Evolutionary conservation across 345 rosid genomes (phyloP), one percentile per base, ranked within the genome.

Genomic region (Lepidium aucheri): DNA sequence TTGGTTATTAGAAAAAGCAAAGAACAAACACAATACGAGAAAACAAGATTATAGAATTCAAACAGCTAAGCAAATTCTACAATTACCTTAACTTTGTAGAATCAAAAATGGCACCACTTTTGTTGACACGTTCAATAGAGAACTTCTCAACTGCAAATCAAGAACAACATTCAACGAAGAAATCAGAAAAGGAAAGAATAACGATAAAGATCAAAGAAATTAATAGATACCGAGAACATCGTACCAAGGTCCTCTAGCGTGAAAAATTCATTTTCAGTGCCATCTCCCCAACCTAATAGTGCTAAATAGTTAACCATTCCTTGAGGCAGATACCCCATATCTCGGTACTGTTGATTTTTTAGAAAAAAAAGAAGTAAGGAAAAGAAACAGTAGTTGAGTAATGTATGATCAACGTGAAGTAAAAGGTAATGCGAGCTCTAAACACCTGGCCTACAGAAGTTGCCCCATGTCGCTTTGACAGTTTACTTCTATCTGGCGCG

Each of bases 231-330:
- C 26, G 34, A 32, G 16, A 69, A 50, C 69, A 26, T 79, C 86
- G 9, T 28, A 91, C 98, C 98, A 63, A 93, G 94, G 67, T 93
- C 79, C 52, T 86, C 71, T 4, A 93, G 89, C 14, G 89, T 78
- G 80, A 82, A 93, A 81, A 93, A 87, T 77, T 93, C 98, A 77
- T 93, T 86, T 65, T 93, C 97, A 26, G 97, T 93, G 74, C 97
- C 97, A 63, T 93, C 97, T n/a, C 98, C 98, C 98, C 96, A 93
- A 43, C 97, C 97, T 74, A 93, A 74, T 70, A 88, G 97, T 26
- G 97, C 96, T 61, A 93, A 75, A 71, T 93, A 93, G 78, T 93
- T 93, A 68, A 88, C 90, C 97, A 90, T 93, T 53, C 85, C 97
- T 74, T 85, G 91, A 59, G 97, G 91, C 53, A 93, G 81, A 76